These are phyloP conservation scores for Rhododendron simsii DNA, from an alignment of 148 eudicot species.

Conservation along the genomic window DNA sequence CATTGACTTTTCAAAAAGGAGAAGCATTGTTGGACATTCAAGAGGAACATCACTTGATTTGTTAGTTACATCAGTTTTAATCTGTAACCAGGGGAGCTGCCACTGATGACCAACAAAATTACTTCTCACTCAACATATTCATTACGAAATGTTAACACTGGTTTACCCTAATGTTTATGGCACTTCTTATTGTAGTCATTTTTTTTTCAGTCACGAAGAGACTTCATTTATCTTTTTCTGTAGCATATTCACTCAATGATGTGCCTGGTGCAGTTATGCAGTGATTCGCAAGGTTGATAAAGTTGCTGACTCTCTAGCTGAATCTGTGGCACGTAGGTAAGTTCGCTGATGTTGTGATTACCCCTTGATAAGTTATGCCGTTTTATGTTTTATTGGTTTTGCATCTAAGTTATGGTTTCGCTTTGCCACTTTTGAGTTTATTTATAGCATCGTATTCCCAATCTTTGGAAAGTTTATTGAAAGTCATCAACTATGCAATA, in stretches of 20 bases:
- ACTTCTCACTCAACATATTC: background rate
- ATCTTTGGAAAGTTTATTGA: background rate
- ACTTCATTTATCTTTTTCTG: background rate
- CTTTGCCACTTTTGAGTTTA: background rate
- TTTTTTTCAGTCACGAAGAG: background rate
- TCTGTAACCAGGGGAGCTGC: background rate
- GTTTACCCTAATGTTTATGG: background rate
- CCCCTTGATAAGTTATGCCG: background rate
- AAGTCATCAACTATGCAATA: background rate
- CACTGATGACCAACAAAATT: background rate
- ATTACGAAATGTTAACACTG: background rate
- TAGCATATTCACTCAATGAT: background rate
- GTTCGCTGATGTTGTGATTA: background rate
- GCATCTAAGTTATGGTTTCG: background rate
- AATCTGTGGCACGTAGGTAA: constrained; percentile 49
- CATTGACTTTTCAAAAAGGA: background rate
- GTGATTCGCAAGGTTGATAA: constrained; percentile 69
- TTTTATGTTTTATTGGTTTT: background rate
- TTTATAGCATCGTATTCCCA: background rate
- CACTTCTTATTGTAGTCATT: background rate
- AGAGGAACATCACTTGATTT: background rate
- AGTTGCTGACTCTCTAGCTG: constrained; percentile 44
- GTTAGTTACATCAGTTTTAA: background rate
- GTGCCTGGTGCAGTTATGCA: constrained; percentile 49
- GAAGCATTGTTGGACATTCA: background rate